phyloP scores from a whole-genome alignment of 2,329 filamentous ascomycete genomes.

The Curvularia sp. region DNA sequence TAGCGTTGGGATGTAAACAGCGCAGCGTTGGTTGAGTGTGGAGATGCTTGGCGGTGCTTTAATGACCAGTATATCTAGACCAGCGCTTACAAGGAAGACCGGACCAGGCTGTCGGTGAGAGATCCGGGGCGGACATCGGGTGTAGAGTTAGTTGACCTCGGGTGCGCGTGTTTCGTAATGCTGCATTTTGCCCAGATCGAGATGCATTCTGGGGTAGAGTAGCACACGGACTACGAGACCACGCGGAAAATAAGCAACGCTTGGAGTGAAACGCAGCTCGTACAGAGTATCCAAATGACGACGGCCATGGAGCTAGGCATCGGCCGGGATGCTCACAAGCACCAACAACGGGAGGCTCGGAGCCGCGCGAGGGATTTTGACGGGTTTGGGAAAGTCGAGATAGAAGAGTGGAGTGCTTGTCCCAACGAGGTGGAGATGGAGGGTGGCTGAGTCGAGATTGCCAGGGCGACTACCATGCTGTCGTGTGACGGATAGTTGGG shows the following conservation, averaged over 20 bases:
- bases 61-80: slow-evolving; percentile 15
- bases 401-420: slow-evolving; percentile 17
- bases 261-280: slow-evolving; percentile 5
- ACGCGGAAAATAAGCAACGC: slow-evolving; percentile 4
- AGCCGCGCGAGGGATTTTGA: slow-evolving; percentile 18
- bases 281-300: slow-evolving; percentile 6
- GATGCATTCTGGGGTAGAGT: slow-evolving; percentile 1
- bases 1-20: slow-evolving; percentile 14
- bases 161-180: slow-evolving; percentile 1
- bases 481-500: slow-evolving; percentile 19
- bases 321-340: slow-evolving; percentile 8
- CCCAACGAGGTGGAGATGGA: slow-evolving; percentile 21
- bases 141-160: slow-evolving; percentile 1
- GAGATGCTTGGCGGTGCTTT: slow-evolving; percentile 18
- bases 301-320: slow-evolving; percentile 8
- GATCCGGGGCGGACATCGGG: slow-evolving; percentile 7
- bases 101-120: slow-evolving; percentile 4
- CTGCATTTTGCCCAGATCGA: slow-evolving; percentile 5
- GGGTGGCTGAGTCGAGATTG: slow-evolving; percentile 21
- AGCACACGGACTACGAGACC: slow-evolving; percentile 1
- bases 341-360: slow-evolving; percentile 12
- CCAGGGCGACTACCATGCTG: slow-evolving; percentile 15
- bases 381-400: slow-evolving; percentile 19
- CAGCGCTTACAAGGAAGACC: slow-evolving; percentile 9
- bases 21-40: slow-evolving; percentile 13